These are phyloP conservation scores for Globisporangium canariense DNA, from an alignment of 352 stramenopile species.

Conservation along the genomic window DNA sequence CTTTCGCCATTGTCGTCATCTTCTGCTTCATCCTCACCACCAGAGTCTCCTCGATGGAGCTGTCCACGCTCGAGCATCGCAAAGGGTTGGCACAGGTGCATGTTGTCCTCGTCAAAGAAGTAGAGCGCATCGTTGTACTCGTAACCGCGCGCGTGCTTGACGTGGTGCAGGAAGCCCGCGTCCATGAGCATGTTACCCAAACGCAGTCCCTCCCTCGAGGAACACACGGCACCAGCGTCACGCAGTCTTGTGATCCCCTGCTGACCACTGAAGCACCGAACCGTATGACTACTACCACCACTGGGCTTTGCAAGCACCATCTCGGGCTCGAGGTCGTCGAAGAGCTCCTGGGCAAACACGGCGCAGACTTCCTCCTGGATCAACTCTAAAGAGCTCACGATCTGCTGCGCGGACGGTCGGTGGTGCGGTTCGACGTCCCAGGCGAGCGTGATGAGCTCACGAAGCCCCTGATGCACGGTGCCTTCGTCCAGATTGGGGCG, in stretches of 20 bases:
- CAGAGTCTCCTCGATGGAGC: slow-evolving; percentile 3
- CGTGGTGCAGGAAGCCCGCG: slow-evolving; percentile 29
- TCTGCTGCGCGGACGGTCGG: slow-evolving; percentile 21
- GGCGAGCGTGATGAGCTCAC: slow-evolving; percentile 22
- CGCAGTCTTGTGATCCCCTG: slow-evolving; percentile 19
- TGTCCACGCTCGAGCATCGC: slow-evolving; percentile 21
- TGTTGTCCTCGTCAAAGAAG: slow-evolving; percentile 29
- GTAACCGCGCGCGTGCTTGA: slow-evolving; percentile 27
- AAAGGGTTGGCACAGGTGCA: slow-evolving; percentile 25
- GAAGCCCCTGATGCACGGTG: slow-evolving; percentile 21
- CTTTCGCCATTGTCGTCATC: background rate
- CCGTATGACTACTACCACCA: slow-evolving; percentile 1
- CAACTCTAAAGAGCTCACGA: slow-evolving; percentile 27
- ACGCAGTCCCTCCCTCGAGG: slow-evolving; percentile 26
- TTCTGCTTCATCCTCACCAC: background rate
- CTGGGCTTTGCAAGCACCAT: slow-evolving; percentile 10
- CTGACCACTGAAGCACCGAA: slow-evolving; percentile 25
- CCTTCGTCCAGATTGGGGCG: slow-evolving; percentile 20
- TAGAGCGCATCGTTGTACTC: slow-evolving; percentile 24
- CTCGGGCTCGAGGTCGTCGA: slow-evolving; percentile 14
- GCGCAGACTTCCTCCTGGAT: slow-evolving; percentile 27
- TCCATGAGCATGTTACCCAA: slow-evolving; percentile 39
- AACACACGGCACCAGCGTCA: slow-evolving; percentile 10
- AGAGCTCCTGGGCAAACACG: slow-evolving; percentile 23
- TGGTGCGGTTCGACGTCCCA: slow-evolving; percentile 24